phyloP scores from a whole-genome alignment of 2,329 filamentous ascomycete species.

The Capronia americana region DNA sequence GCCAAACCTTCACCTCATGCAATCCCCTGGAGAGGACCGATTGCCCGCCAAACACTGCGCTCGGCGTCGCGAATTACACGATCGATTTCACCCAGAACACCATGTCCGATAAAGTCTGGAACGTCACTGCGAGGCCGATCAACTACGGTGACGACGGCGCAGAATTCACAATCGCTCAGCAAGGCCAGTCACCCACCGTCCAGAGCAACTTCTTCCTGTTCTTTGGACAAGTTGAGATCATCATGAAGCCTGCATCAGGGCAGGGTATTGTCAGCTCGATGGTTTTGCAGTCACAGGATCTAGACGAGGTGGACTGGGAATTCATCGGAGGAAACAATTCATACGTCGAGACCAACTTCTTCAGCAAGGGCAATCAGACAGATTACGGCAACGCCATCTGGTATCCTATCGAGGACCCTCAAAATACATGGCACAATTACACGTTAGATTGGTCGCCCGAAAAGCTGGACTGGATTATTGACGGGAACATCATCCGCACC shows the following conservation, averaged over 20 bases:
- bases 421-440: conserved; percentile 82
- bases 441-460: conserved; percentile 87
- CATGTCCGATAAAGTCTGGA: conserved; percentile 67
- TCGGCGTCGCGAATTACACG: conserved; percentile 63
- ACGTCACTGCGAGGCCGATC: conserved; percentile 70
- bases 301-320: conserved; percentile 90
- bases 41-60: conserved; percentile 74
- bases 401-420: conserved; percentile 65
- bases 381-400: conserved; percentile 73
- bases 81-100: conserved; percentile 61
- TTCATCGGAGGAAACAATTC: conserved; percentile 72
- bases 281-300: conserved; percentile 80
- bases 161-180: conserved; percentile 72
- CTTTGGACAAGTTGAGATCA: conserved; percentile 78
- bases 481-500: conserved; percentile 76
- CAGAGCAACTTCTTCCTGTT: conserved; percentile 84
- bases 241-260: conserved; percentile 77
- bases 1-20: conserved; percentile 79
- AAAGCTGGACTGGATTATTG: conserved; percentile 86
- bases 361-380: conserved; percentile 74
- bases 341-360: conserved; percentile 75
- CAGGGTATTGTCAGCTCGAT: conserved; percentile 79
- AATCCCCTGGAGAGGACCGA: conserved; percentile 72
- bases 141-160: conserved; percentile 69
- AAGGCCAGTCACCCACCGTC: conserved; percentile 78